Percentiles rank a stretch among this genome's conserved stretches.
Conservation (phyloP, 345 rosid genomes). For the Isatis tinctoria region DNA sequence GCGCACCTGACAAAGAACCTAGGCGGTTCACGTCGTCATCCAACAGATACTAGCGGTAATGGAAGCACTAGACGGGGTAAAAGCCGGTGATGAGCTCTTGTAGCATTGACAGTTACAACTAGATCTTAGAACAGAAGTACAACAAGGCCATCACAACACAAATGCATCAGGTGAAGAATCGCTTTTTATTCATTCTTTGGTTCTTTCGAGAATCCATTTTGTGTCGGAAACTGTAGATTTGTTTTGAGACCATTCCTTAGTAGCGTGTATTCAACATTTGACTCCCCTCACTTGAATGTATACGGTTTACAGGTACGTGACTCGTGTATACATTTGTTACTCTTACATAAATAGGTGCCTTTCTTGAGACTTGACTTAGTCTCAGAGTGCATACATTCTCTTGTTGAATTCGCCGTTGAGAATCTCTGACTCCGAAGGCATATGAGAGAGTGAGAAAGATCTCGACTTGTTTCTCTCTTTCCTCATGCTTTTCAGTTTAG, state of each 20-base stretch:
- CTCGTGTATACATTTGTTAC: constrained; percentile 8
- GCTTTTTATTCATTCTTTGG: constrained; percentile 19
- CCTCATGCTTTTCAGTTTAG: constrained; percentile 59
- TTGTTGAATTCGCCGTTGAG: constrained; percentile 53
- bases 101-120: constrained; percentile 19
- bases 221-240: constrained; percentile 19
- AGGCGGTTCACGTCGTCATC: constrained; percentile 31
- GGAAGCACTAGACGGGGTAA: constrained; percentile 29
- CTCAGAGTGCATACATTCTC: constrained; percentile 44
- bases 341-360: background rate
- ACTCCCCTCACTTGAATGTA: background rate
- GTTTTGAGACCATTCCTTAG: constrained; percentile 5
- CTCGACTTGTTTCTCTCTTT: constrained; percentile 63
- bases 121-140: constrained; percentile 25
- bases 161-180: constrained; percentile 20
- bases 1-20: constrained; percentile 25
- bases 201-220: constrained; percentile 16
- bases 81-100: constrained; percentile 20
- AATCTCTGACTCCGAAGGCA: constrained; percentile 64
- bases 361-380: background rate
- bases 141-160: constrained; percentile 4
- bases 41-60: constrained; percentile 23
- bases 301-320: constrained; percentile 1
- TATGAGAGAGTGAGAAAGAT: constrained; percentile 58
- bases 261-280: constrained; percentile 7